phyloP scores from a whole-genome alignment of 495 filamentous ascomycete species.

The Gamarada debralockiae region DNA sequence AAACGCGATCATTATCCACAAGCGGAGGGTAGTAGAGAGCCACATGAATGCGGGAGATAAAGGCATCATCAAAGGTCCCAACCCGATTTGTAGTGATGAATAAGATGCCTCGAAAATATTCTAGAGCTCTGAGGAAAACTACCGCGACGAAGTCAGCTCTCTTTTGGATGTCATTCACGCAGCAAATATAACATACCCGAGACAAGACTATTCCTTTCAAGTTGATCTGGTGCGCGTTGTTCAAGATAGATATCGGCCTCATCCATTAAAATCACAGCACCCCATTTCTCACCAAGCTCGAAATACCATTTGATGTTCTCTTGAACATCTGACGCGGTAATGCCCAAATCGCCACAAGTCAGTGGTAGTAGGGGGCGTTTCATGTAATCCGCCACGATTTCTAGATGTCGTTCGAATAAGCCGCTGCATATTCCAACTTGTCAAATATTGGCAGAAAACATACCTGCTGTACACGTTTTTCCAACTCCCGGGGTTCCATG shows the following conservation, averaged over 20 bases:
- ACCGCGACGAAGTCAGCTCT: too few species aligned
- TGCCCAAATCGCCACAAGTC: neutral
- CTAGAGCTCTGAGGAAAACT: constrained; percentile 20
- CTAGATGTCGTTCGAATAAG: too few species aligned
- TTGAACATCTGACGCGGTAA: neutral
- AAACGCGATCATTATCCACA: neutral
- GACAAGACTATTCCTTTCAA: neutral
- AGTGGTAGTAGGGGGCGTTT: neutral
- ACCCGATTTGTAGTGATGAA: constrained; percentile 30
- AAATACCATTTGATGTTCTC: neutral
- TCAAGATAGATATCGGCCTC: neutral
- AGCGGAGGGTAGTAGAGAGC: neutral
- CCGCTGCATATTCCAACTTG: neutral
- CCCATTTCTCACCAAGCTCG: neutral
- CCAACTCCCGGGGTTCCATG: constrained; percentile 3
- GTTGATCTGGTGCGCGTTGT: neutral
- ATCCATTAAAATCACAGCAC: neutral
- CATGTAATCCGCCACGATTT: neutral
- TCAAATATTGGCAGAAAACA: neutral
- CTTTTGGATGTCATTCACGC: too few species aligned
- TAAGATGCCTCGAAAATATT: constrained; percentile 24
- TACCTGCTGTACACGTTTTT: neutral
- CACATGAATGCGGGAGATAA: constrained; percentile 14
- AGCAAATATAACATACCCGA: neutral
- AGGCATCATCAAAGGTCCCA: constrained; percentile 27